These are phyloP conservation scores for Monocercomonoides exilis DNA, from an alignment of 78 protist species.

Conservation along the genomic window DNA sequence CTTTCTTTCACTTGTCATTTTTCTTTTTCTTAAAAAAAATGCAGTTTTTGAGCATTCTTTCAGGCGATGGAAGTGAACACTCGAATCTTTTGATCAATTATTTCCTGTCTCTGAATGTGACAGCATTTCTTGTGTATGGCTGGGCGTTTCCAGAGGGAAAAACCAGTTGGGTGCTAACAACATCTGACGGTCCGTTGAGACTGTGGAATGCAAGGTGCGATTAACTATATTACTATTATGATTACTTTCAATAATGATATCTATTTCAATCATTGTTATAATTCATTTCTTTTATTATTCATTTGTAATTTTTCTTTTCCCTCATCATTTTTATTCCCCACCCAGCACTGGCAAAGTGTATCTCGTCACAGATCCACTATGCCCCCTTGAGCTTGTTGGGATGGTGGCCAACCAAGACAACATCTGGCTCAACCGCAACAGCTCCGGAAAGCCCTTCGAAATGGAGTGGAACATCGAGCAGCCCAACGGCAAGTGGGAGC, in stretches of 20 bases:
- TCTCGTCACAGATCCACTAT: background rate
- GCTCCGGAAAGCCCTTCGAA: background rate
- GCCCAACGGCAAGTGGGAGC: background rate
- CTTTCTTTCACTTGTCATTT: too few relatives aligned
- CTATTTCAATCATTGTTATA: too few relatives aligned
- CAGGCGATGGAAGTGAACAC: background rate
- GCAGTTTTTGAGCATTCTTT: background rate
- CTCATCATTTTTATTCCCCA: too few relatives aligned
- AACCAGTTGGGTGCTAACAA: background rate
- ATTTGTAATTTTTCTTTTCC: too few relatives aligned
- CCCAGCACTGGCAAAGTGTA: too few relatives aligned
- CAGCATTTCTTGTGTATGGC: background rate
- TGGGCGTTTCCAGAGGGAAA: background rate
- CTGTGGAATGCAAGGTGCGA: background rate
- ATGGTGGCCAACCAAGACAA: background rate
- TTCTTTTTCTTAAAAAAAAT: too few relatives aligned
- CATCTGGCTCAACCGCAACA: background rate
- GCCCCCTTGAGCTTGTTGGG: background rate
- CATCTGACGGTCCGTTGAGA: background rate
- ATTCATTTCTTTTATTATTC: too few relatives aligned
- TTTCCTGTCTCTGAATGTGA: background rate
- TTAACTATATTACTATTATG: too few relatives aligned
- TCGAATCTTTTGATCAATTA: background rate
- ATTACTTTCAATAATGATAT: too few relatives aligned
- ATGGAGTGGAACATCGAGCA: background rate